These are phyloP conservation scores for Pythium utonaiense DNA, from an alignment of 352 stramenopile species.

Conservation along the genomic window DNA sequence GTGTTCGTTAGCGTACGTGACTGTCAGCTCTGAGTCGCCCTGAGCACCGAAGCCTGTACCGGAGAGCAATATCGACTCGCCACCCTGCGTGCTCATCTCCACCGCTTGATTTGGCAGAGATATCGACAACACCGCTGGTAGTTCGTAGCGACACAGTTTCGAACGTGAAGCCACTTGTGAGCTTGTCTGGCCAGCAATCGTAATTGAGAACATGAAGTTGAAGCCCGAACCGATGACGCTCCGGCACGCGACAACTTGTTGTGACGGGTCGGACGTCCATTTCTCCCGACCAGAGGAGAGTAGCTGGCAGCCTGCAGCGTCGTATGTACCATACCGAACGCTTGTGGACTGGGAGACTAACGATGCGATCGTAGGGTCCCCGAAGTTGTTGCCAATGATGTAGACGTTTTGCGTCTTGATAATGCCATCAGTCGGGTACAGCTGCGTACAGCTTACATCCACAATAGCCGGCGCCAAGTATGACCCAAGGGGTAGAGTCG, in stretches of 20 bases:
- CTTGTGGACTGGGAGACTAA: slow-evolving; percentile 9
- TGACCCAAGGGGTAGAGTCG: slow-evolving; percentile 29
- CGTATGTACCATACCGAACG: slow-evolving; percentile 37
- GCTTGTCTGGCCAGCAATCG: slow-evolving; percentile 36
- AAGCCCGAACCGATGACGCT: slow-evolving; percentile 35
- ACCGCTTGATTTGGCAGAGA: neutral
- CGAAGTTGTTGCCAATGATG: slow-evolving; percentile 45
- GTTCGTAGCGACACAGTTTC: slow-evolving; percentile 32
- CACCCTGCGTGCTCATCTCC: slow-evolving; percentile 31
- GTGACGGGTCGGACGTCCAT: neutral
- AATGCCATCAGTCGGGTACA: slow-evolving; percentile 42
- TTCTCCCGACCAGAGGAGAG: neutral
- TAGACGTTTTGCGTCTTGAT: slow-evolving; percentile 25
- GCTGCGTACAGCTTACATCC: slow-evolving; percentile 24
- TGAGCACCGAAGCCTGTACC: slow-evolving; percentile 44
- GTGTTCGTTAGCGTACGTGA: slow-evolving; percentile 36
- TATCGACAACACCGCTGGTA: slow-evolving; percentile 27
- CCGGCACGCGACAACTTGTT: slow-evolving; percentile 36
- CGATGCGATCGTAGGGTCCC: slow-evolving; percentile 13
- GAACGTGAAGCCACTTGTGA: neutral
- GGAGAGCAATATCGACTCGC: slow-evolving; percentile 33
- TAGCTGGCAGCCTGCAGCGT: slow-evolving; percentile 30
- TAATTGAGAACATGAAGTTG: slow-evolving; percentile 34
- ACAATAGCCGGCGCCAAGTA: slow-evolving; percentile 32
- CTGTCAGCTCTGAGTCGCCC: slow-evolving; percentile 27